Evolutionary conservation across 1,284 basidiomycete species (phyloP).

Genomic region (Rhodotorula glutinis): DNA sequence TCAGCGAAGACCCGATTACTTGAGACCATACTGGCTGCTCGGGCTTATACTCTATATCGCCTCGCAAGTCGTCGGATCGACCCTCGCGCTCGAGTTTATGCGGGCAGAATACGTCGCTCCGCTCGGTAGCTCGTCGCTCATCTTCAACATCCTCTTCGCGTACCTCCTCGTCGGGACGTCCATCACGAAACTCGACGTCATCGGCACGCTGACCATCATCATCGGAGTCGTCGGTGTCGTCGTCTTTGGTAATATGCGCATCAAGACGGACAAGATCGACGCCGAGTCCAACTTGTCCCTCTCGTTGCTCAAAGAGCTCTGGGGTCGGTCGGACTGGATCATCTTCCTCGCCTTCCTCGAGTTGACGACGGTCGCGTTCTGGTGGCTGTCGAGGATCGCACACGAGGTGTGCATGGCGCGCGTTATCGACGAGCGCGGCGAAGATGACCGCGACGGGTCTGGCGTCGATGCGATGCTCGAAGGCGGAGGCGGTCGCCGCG

Average conservation of each 20-base stretch:
- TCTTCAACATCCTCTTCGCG: constrained; percentile 78
- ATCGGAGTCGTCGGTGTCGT: constrained; percentile 64
- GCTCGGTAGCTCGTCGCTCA: constrained; percentile 64
- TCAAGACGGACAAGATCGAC: constrained; percentile 28
- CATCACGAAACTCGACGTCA: constrained; percentile 70
- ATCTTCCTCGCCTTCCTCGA: constrained; percentile 78
- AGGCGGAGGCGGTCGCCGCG: constrained; percentile 33
- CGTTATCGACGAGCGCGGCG: constrained; percentile 34
- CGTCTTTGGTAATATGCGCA: constrained; percentile 34
- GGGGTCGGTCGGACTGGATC: constrained; percentile 80
- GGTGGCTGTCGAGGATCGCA: constrained; percentile 39
- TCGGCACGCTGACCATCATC: constrained; percentile 75
- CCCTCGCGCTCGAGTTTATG: constrained; percentile 79
- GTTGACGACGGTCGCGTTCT: constrained; percentile 58
- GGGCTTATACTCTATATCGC: constrained; percentile 53
- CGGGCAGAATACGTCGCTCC: constrained; percentile 46
- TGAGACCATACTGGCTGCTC: constrained; percentile 74
- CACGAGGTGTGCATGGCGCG: constrained; percentile 39
- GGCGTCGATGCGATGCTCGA: constrained; percentile 33
- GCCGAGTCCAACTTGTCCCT: constrained; percentile 42
- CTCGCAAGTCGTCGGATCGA: constrained; percentile 79
- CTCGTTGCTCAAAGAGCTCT: constrained; percentile 65
- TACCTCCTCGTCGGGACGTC: constrained; percentile 58
- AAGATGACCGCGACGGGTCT: constrained; percentile 23
- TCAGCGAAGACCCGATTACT: constrained; percentile 62